phyloP scores from a whole-genome alignment of 305 asterid genomes.

The Solanum hybrid region DNA sequence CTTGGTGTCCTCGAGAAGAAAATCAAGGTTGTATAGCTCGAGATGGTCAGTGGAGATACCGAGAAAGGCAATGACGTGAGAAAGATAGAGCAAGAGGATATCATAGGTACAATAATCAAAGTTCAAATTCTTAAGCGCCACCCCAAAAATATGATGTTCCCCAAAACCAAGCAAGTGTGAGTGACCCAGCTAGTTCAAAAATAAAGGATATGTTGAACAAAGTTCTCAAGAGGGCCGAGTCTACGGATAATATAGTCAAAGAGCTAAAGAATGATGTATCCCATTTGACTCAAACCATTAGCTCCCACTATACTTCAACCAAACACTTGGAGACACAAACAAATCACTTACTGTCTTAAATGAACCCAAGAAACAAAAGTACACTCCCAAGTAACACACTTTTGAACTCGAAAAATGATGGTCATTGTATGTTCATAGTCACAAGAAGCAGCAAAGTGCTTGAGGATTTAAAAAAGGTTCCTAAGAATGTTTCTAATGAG shows the following conservation, averaged over 20 bases:
- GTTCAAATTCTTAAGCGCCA: neutral
- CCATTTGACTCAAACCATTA: neutral
- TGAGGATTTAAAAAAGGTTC: neutral
- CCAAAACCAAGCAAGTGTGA: neutral
- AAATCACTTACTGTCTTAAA: neutral
- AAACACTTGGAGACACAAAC: neutral
- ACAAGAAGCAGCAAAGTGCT: neutral
- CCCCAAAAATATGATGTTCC: neutral
- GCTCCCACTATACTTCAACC: neutral
- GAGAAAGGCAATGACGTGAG: neutral
- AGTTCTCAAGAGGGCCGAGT: neutral
- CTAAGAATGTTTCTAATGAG: neutral
- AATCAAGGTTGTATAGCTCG: neutral
- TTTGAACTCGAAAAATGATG: accelerated
- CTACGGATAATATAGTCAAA: neutral
- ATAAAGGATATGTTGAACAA: neutral
- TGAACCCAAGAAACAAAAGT: neutral
- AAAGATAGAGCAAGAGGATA: neutral
- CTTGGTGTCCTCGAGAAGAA: neutral
- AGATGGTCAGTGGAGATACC: neutral
- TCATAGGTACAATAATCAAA: neutral
- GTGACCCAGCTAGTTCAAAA: neutral
- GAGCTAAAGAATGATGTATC: neutral
- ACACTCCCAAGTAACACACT: neutral
- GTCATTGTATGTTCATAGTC: neutral